phyloP scores from a whole-genome alignment of 2,329 filamentous ascomycete species.

The Stachybotrys echinatus region DNA sequence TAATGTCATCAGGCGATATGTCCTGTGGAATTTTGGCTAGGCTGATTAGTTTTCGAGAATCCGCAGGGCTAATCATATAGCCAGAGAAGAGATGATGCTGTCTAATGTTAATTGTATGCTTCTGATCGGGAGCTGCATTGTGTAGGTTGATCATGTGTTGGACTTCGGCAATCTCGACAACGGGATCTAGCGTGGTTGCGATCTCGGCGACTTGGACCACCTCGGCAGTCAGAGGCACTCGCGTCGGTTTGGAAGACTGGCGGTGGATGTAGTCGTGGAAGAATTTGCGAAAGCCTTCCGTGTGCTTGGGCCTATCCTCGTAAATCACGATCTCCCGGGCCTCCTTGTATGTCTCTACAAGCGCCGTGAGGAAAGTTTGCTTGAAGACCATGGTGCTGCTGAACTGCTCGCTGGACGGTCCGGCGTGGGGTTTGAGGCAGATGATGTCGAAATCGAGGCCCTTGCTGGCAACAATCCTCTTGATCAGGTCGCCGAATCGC shows the following conservation, averaged over 20 bases:
- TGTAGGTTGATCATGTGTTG: slow-evolving; percentile 87
- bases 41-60: slow-evolving; percentile 66
- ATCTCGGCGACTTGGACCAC: slow-evolving; percentile 83
- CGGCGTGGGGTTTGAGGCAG: slow-evolving; percentile 77
- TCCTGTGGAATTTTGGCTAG: slow-evolving; percentile 61
- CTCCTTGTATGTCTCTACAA: slow-evolving; percentile 79
- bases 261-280: slow-evolving; percentile 69
- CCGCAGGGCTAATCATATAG: slow-evolving; percentile 71
- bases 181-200: slow-evolving; percentile 67
- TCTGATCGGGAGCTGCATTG: slow-evolving; percentile 51
- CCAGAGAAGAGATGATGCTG: slow-evolving; percentile 89
- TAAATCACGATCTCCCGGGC: slow-evolving; percentile 79
- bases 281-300: slow-evolving; percentile 80
- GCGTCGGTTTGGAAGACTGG: slow-evolving; percentile 42
- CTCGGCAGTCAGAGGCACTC: slow-evolving; percentile 66
- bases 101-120: slow-evolving; percentile 62
- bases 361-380: slow-evolving; percentile 70
- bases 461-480: slow-evolving; percentile 73
- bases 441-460: slow-evolving; percentile 83
- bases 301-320: slow-evolving; percentile 62
- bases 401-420: slow-evolving; percentile 76
- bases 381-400: slow-evolving; percentile 87
- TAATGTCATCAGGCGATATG: slow-evolving; percentile 65
- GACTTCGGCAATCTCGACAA: slow-evolving; percentile 74
- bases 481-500: slow-evolving; percentile 72